Evolutionary conservation across 2,329 filamentous ascomycete species (phyloP).

Genomic region (Penicillium hesseltinei): DNA sequence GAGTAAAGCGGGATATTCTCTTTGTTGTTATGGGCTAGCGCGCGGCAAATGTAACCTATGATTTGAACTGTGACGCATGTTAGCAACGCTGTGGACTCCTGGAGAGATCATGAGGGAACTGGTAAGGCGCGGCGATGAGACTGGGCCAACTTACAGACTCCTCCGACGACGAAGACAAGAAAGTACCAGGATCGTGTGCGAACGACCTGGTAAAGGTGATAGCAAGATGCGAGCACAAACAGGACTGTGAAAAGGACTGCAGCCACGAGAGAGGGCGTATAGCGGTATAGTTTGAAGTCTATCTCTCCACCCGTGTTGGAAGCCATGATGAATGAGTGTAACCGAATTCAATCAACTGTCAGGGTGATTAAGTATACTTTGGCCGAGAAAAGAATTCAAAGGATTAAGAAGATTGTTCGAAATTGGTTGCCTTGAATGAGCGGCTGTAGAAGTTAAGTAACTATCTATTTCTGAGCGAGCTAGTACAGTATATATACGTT

Average conservation of each 20-base stretch:
- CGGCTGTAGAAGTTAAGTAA: background rate
- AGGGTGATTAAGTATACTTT: background rate
- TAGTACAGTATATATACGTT: background rate
- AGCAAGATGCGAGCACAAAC: conserved; percentile 14
- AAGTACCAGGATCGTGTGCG: conserved; percentile 12
- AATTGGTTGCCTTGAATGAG: background rate
- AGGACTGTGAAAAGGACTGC: conserved; percentile 25
- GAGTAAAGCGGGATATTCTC: conserved; percentile 31
- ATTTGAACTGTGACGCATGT: conserved; percentile 15
- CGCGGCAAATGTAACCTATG: conserved; percentile 19
- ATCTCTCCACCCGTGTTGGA: background rate
- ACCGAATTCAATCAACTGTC: background rate
- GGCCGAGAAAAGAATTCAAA: background rate
- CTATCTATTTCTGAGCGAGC: background rate
- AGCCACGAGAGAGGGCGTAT: conserved; percentile 25
- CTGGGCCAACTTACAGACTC: conserved; percentile 12
- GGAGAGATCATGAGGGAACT: background rate
- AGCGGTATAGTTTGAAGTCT: conserved; percentile 16
- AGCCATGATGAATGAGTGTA: background rate
- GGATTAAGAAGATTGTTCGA: background rate
- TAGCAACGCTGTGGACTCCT: background rate
- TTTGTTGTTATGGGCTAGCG: conserved; percentile 14
- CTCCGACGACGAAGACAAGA: conserved; percentile 16
- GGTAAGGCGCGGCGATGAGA: background rate
- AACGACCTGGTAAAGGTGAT: conserved; percentile 15